These are phyloP conservation scores for Penicillium ucsense DNA, from an alignment of 495 filamentous ascomycete species.

Conservation along the genomic window DNA sequence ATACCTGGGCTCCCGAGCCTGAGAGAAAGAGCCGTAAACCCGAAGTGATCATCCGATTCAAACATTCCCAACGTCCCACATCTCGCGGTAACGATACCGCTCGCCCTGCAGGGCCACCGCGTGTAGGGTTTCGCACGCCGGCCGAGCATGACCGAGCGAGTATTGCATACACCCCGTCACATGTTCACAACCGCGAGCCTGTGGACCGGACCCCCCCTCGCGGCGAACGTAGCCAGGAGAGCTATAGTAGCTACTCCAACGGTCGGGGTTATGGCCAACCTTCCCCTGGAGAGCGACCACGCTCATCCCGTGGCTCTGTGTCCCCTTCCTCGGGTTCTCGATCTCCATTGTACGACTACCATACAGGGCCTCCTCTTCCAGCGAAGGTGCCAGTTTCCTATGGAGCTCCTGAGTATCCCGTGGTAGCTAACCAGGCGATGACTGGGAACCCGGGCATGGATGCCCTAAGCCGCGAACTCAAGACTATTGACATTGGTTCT, in stretches of 20 bases:
- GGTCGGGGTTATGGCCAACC: constrained; percentile 15
- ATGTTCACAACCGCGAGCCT: constrained; percentile 8
- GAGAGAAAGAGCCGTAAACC: constrained; percentile 62
- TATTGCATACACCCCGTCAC: constrained; percentile 11
- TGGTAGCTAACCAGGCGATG: constrained; percentile 18
- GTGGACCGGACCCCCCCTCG: constrained; percentile 17
- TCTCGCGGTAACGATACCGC: constrained; percentile 16
- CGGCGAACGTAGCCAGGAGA: constrained; percentile 11
- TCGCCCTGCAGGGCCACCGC: constrained; percentile 7
- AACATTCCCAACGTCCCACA: constrained; percentile 28
- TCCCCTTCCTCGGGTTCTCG: constrained; percentile 25
- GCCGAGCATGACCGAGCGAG: constrained; percentile 8
- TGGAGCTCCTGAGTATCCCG: constrained; percentile 18
- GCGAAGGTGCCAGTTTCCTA: constrained; percentile 59
- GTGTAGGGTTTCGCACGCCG: constrained; percentile 16
- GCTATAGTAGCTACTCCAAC: constrained; percentile 16
- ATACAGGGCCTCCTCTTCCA: constrained; percentile 54
- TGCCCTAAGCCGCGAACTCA: constrained; percentile 71
- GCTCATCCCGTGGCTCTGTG: constrained; percentile 22
- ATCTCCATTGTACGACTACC: constrained; percentile 25
- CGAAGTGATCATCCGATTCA: constrained; percentile 44
- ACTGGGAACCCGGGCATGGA: constrained; percentile 35
- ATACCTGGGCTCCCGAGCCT: constrained; percentile 90
- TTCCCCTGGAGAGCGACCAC: constrained; percentile 15
- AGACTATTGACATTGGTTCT: constrained; percentile 70